A percentile compares a stretch with the other conserved stretches of the same genome.
These are phyloP conservation scores for Citrullus colocynthis DNA, from an alignment of 306 rosid genomes.

Conservation along the genomic window DNA sequence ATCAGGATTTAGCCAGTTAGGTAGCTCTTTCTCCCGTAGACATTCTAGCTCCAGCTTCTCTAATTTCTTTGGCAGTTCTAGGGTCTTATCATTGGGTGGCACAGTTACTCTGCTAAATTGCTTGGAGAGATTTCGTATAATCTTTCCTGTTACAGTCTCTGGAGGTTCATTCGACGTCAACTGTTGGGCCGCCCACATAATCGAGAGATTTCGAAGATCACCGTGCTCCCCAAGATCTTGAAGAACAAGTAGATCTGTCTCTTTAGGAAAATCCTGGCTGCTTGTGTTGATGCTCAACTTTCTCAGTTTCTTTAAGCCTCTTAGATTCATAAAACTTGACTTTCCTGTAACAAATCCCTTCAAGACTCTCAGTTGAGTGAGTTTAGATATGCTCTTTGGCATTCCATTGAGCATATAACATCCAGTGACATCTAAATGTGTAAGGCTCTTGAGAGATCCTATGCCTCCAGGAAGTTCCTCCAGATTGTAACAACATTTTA, in stretches of 20 bases:
- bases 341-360: slow-evolving; percentile 10
- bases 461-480: slow-evolving; percentile 14
- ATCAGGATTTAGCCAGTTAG: slow-evolving; percentile 1
- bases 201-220: slow-evolving; percentile 7
- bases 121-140: neutral
- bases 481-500: slow-evolving; percentile 18
- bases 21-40: neutral
- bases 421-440: slow-evolving; percentile 20
- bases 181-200: slow-evolving; percentile 12
- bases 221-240: neutral
- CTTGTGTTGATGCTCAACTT: slow-evolving; percentile 18
- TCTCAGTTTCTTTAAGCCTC: slow-evolving; percentile 8
- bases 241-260: neutral
- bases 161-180: neutral
- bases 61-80: neutral
- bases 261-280: slow-evolving; percentile 8
- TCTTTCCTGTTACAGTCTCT: neutral
- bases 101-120: neutral
- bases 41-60: slow-evolving; percentile 19
- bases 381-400: slow-evolving; percentile 12
- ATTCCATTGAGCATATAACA: slow-evolving; percentile 18
- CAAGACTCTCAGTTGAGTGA: slow-evolving; percentile 12
- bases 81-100: neutral
- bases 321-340: slow-evolving; percentile 5
- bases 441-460: slow-evolving; percentile 7